Percentiles rank a stretch among this genome's conserved stretches.
Conservation (phyloP, 2,329 filamentous ascomycete genomes). For the Cordyceps farinosa region DNA sequence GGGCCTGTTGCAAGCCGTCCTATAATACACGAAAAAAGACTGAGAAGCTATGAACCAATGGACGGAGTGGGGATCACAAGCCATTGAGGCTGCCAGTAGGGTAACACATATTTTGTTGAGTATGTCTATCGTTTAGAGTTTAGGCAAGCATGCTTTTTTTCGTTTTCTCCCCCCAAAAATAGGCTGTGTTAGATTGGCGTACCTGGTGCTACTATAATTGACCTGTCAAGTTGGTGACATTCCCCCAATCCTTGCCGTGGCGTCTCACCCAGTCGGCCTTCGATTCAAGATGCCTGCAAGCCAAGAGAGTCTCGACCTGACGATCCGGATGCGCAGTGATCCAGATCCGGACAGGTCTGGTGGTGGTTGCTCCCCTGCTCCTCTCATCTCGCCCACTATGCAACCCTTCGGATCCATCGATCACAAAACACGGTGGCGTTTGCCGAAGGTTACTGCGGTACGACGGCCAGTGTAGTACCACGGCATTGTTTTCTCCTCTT, state of each 20-base stretch:
- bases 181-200: conserved; percentile 37
- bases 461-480: background rate
- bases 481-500: background rate
- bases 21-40: background rate
- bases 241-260: background rate
- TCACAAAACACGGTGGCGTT: background rate
- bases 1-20: background rate
- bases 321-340: conserved; percentile 9
- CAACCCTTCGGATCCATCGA: conserved; percentile 21
- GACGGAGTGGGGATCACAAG: background rate
- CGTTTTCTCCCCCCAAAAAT: background rate
- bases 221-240: conserved; percentile 24
- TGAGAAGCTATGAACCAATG: background rate
- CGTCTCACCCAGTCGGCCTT: background rate
- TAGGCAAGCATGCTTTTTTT: conserved; percentile 9
- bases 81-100: background rate
- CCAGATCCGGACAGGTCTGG: conserved; percentile 8
- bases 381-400: conserved; percentile 30
- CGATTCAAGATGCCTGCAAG: background rate
- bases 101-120: background rate
- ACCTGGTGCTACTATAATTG: conserved; percentile 38
- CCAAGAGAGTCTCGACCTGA: conserved; percentile 14
- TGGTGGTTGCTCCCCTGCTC: background rate
- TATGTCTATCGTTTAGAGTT: conserved; percentile 7
- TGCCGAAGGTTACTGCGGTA: too few species aligned